Evolutionary conservation across 2,329 filamentous ascomycete species (phyloP), one percentile per base, ranked within the genome.

Genomic region (Dactylellina leptospora): DNA sequence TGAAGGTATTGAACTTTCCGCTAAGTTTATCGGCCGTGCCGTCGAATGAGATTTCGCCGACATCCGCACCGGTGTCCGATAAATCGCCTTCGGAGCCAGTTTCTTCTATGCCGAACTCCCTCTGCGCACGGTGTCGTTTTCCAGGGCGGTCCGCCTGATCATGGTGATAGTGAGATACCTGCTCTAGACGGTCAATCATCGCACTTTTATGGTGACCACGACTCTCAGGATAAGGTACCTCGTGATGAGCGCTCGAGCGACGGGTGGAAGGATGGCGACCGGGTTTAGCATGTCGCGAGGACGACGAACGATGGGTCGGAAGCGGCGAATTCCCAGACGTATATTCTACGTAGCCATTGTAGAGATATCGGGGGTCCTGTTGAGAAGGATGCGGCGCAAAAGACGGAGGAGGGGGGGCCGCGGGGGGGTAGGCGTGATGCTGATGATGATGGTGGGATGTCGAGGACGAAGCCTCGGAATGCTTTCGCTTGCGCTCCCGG

Each of bases 1-100:
- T 75, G 58, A 76, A 76, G 5, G 25, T 40, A 40, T 72, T 72
- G 38, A 76, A 76, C 6, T 38, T 68, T 30, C 55, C 56, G 23
- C 55, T 69, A 22, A 76, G 47, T 36, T 18, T 20, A 36, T 74
- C 47, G 40, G 51, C 50, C 2, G 48, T 30, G 38, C 42, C 16
- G 27, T 73, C 61, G 30, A 55, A 56, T 10, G 60, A 51, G 16
- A 59, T 50, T 22, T 73, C 69, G 60, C 68, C 69, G 27, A 73
- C 56, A 28, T 73, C 69, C 9, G 69, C 69, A 30, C 69, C 69
- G 28, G 69, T 73, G 55, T 73, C 69, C 16, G 69, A 73, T n/a
- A 73, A 2, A 16, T 73, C 61, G 22, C 61, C 69, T 25, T 73
- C 69, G 0, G 60, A 72, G 45, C 27, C 38, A 20, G 33, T 20